Conservation (phyloP, 345 rosid species). For the Gossypium stocksii region DNA sequence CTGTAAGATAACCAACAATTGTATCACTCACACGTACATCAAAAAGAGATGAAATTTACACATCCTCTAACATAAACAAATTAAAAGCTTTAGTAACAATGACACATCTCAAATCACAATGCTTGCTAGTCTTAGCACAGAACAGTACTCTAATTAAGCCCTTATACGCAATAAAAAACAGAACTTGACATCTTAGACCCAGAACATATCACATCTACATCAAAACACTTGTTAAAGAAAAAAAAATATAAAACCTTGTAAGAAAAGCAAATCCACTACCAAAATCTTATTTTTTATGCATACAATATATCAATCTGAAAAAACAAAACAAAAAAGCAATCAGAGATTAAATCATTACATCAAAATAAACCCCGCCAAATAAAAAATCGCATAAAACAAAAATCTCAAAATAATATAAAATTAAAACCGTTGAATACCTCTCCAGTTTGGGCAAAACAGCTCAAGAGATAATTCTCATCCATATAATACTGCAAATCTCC, state of each 20-base stretch:
- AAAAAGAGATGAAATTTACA: background rate
- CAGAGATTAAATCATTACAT: background rate
- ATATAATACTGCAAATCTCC: conserved; percentile 95
- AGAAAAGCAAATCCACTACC: background rate
- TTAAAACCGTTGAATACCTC: conserved; percentile 36
- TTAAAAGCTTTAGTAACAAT: background rate
- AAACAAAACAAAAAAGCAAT: background rate
- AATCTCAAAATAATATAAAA: background rate
- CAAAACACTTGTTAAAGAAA: too few species aligned
- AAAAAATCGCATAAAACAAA: background rate
- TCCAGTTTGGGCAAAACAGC: conserved; percentile 61
- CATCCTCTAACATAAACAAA: background rate
- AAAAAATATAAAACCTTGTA: background rate
- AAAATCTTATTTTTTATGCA: background rate
- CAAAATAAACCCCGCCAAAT: background rate
- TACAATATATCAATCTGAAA: background rate
- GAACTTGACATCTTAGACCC: background rate
- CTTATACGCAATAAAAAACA: too few species aligned
- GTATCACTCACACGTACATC: background rate
- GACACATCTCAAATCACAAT: background rate
- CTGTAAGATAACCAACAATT: conserved; percentile 27
- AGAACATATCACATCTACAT: background rate
- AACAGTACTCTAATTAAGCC: background rate
- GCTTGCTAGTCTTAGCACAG: background rate
- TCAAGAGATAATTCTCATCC: conserved; percentile 64